Conservation (phyloP, 1,139 yeast genomes). For the Suhomyces terraborum region DNA sequence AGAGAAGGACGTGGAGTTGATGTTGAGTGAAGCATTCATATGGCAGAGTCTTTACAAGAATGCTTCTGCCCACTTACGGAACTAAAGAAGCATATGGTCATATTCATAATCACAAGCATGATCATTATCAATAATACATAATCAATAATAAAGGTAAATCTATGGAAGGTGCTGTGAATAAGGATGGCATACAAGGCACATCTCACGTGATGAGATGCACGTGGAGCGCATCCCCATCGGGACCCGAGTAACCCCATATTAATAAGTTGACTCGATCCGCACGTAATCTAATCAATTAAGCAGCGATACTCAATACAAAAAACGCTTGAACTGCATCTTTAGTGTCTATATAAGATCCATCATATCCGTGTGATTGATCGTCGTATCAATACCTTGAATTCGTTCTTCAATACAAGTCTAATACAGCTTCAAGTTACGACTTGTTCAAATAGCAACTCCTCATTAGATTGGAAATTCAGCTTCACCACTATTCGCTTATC, state of each 20-base stretch:
- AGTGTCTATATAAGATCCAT: neutral
- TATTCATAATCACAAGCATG: too few species aligned
- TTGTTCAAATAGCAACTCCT: too few species aligned
- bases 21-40: slow-evolving; percentile 92
- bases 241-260: slow-evolving; percentile 3
- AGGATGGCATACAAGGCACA: neutral
- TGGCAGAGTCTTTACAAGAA: slow-evolving; percentile 94
- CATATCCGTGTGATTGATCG: neutral
- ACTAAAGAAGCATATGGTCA: too few species aligned
- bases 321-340: neutral
- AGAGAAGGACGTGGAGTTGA: slow-evolving; percentile 85
- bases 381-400: too few species aligned
- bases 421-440: too few species aligned
- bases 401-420: too few species aligned
- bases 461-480: too few species aligned
- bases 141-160: neutral
- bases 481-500: too few species aligned
- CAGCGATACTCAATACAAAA: neutral
- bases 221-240: neutral
- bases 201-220: neutral
- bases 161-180: neutral
- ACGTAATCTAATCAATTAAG: slow-evolving; percentile 14
- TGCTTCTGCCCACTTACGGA: slow-evolving; percentile 76
- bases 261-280: slow-evolving; percentile 12
- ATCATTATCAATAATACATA: too few species aligned